Evolutionary conservation across 2,329 filamentous ascomycete genomes (phyloP), one percentile per base, ranked within the genome.

Genomic region (Zasmidium citrigriseum): DNA sequence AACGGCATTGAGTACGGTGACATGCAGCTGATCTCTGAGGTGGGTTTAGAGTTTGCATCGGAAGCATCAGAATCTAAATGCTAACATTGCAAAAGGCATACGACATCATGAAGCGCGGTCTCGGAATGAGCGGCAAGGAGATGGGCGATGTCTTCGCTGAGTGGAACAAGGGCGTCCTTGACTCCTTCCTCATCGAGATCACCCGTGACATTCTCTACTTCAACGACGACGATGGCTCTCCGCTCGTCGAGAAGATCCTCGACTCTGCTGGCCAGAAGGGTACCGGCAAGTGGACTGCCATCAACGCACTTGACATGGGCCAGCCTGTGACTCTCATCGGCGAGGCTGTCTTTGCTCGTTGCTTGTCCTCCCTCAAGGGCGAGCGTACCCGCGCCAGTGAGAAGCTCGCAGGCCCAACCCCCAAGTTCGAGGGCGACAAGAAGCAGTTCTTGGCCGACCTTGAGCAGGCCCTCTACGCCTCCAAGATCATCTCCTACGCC

Each of bases 1-100:
- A 99, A 99, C 82, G 95, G 95, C 86, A 99, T 99, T 73, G 95
- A 99, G 83, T 99, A 99, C 78, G 95, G 95, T 87, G 95, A 99
- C 83, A 99, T 99, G 95, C 95, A 99, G 85, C 86, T 99, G 74
- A 99, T 99, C 78, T 96, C 89, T 81, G 95, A 99, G 88, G 93
- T 96, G 81, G 71, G 86, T 54, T 55, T 11, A 23, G 18, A 23
- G 21, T 47, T 20, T 46, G 46, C 7, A 57, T n/a, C n/a, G n/a
- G 16, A 25, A 24, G 18, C 29, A 46, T n/a, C 4, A 38, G 3
- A 29, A 1, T 18, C 7, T 27, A 14, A 18, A 56, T 51, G n/a
- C 60, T 67, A 18, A 72, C 61, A 61, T 38, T 18, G 48, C 34
- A 54, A 18, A 69, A 97, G 93, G 95, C 95, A 72, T 99, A 99